Evolutionary conservation across 371 early-diverging fungal species (phyloP).

Genomic region (Capniomyces stellatus): DNA sequence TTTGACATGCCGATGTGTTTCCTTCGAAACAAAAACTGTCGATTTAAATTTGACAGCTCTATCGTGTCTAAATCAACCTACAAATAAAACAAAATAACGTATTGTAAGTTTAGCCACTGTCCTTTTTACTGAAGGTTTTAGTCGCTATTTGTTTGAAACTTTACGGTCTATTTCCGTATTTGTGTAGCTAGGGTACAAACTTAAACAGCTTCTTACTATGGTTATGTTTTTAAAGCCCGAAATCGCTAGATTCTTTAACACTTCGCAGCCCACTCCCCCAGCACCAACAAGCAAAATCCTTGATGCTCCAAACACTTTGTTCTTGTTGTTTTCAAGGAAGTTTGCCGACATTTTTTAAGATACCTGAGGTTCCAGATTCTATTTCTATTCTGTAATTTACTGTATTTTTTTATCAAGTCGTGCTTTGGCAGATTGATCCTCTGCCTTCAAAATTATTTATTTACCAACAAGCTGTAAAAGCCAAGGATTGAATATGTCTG

Average conservation of each 20-base stretch:
- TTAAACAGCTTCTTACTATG: conserved; percentile 37
- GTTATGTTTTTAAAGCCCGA: conserved; percentile 71
- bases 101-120: too few species aligned
- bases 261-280: conserved; percentile 99
- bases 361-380: not conserved
- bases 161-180: not conserved
- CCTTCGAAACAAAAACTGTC: conserved; percentile 94
- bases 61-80: conserved; percentile 92
- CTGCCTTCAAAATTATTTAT: too few species aligned
- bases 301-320: not conserved
- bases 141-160: too few species aligned
- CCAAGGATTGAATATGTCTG: too few species aligned
- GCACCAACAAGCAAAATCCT: conserved; percentile 61
- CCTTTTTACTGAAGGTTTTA: too few species aligned
- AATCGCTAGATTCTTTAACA: conserved; percentile 86
- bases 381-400: not conserved
- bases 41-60: conserved; percentile 94
- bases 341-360: too few species aligned
- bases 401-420: not conserved
- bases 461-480: too few species aligned
- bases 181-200: conserved; percentile 6
- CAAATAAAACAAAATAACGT: conserved; percentile 19
- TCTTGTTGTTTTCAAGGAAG: too few species aligned
- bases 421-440: not conserved
- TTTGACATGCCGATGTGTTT: conserved; percentile 89